Evolutionary conservation across 2,329 filamentous ascomycete species (phyloP), one percentile per base, ranked within the genome.

Genomic region (Phaeosphaeria sp.): DNA sequence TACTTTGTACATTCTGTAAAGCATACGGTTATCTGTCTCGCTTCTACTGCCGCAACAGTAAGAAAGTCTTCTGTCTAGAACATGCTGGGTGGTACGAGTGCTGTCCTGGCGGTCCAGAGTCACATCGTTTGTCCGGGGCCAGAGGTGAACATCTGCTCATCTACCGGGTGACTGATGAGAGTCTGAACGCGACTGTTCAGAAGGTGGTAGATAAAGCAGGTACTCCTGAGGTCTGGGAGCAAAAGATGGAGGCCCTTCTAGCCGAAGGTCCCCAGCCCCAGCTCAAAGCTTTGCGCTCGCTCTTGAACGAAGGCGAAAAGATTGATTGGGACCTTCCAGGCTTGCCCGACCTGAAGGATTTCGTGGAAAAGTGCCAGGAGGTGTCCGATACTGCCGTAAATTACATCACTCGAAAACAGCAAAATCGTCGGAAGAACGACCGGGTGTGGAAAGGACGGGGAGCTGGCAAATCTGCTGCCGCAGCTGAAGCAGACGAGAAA

Each of bases 301-400:
- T 99, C 54, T 84, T 98, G 58, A 89, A 90, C 73, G 95, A 99
- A 83, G 95, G 95, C 77, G 95, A 99, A 80, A 93, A 92, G 78
- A 97, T 99, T 72, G 93, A 94, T 57, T 96, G 91, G 82, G 90
- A 92, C 56, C 85, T 99, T 61, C 88, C 89, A 64, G 93, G 92
- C 62, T 85, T 99, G 62, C 85, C 90, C 68, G 87, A 91, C 68
- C 84, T 99, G 67, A 90, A 89, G 78, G 87, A 89, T 65, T 99
- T 96, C 80, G 95, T 99, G 76, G 93, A 97, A 68, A 90, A 92
- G 71, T 98, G 95, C 82, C 96, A 97, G 77, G 93, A 96, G 74
- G 97, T 96, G 91, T 92, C 97, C 62, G 95, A 98, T 71, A 94
- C 98, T 80, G 95, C 95, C 64, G 95, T 92, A 71, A 93, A 91